Evolutionary conservation across 2,329 filamentous ascomycete genomes (phyloP), one percentile per base, ranked within the genome.

Genomic region (Ophiocordyceps camponoti-leonardi): DNA sequence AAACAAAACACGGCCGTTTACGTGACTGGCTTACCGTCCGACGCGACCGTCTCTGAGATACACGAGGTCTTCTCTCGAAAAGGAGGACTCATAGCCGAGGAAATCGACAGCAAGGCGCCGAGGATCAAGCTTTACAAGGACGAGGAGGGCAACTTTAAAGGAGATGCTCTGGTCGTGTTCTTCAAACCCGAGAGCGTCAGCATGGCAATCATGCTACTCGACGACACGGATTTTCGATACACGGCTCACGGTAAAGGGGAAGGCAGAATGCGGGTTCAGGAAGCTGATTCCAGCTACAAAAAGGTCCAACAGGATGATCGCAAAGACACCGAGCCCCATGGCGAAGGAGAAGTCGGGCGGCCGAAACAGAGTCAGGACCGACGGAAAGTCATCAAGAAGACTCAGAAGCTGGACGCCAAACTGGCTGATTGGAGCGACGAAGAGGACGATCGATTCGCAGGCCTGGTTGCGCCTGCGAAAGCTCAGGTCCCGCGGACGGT

Each of bases 121-220:
- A 81, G 92, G 35, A 90, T 98, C 64, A 96, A 94, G 66, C 77
- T 98, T 62, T 98, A 98, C 65, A 77, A 71, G 19, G 81, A 95
- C 58, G 77, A 83, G 1, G 65, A 80, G 1, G 92, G 87, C 19
- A 75, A 78, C 16, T 94, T 94, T 71, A 96, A 95, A 59, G 92
- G 92, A 49, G 88, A 96, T 58, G 88, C 86, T 2, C 72, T 98
- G 30, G 71, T 98, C 46, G 85, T 96, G 33, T 98, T 93, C 66
- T 95, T 94, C 73, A 86, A 92, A 54, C 83, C 87, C 0, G 87
- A 94, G 58, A 93, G 85, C n/a, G 90, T 98, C 48, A 69, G 83
- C 40, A 81, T 87, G 67, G 86, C 86, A 41, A 83, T 90, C 51
- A 78, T 81, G 66, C 71, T 92, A 55, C 71, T 86, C 13, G 85